These are phyloP conservation scores for Linum trigynum DNA, from an alignment of 345 rosid species.

Conservation along the genomic window DNA sequence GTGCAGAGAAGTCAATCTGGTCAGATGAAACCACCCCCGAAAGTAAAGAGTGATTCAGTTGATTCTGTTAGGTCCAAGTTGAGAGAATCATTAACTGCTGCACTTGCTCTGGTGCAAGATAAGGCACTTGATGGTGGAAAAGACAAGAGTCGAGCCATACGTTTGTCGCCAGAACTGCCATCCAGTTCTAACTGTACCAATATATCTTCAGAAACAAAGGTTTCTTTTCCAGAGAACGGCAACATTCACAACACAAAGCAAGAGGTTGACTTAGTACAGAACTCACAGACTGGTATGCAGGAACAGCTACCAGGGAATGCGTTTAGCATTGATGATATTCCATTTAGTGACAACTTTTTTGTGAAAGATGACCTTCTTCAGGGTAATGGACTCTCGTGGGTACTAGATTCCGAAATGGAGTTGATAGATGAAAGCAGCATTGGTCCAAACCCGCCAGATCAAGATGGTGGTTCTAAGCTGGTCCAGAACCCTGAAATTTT, in stretches of 20 bases:
- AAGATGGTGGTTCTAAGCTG: conserved; percentile 13
- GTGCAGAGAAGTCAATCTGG: conserved; percentile 35
- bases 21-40: conserved; percentile 32
- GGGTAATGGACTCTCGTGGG: conserved; percentile 93
- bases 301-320: conserved; percentile 31
- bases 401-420: conserved; percentile 41
- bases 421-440: conserved; percentile 24
- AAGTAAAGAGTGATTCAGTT: conserved; percentile 33
- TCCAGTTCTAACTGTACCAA: conserved; percentile 15
- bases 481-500: conserved; percentile 37
- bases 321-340: conserved; percentile 47
- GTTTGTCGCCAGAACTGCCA: conserved; percentile 9
- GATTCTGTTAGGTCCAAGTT: conserved; percentile 72
- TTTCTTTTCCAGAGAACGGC: conserved; percentile 10
- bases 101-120: conserved; percentile 59
- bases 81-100: conserved; percentile 72
- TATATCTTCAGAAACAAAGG: conserved; percentile 20
- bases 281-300: conserved; percentile 25
- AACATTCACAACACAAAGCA: conserved; percentile 14
- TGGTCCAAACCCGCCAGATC: conserved; percentile 19
- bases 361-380: conserved; percentile 85
- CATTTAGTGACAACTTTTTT: conserved; percentile 63
- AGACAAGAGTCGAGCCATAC: conserved; percentile 26
- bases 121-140: conserved; percentile 28
- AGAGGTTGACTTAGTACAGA: conserved; percentile 15